Conservation (phyloP, 2,329 filamentous ascomycete genomes). For the Fusarium tricinctum region DNA sequence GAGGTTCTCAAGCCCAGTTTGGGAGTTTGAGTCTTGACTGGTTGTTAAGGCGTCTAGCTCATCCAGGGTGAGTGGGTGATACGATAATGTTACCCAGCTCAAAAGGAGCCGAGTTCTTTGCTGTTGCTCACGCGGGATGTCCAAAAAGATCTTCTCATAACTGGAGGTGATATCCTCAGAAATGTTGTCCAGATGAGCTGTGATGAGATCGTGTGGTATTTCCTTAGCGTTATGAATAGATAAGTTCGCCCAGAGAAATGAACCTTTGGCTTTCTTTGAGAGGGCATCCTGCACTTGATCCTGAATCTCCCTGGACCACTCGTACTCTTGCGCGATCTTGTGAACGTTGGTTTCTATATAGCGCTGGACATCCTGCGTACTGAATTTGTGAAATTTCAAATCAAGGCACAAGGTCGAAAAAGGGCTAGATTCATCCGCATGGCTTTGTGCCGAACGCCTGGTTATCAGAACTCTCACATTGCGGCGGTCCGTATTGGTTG, state of each 20-base stretch:
- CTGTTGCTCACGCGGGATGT: not conserved
- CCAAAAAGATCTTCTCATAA: slow-evolving; percentile 6
- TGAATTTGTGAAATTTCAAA: not conserved
- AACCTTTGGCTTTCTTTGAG: not conserved
- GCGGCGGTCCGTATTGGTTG: not conserved
- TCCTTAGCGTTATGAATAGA: not conserved
- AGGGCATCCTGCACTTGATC: not conserved
- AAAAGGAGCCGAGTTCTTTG: slow-evolving; percentile 1
- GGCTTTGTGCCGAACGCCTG: not conserved
- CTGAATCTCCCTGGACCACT: not conserved
- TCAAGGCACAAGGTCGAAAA: slow-evolving; percentile 4
- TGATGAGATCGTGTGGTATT: not conserved
- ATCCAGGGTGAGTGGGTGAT: slow-evolving; percentile 2
- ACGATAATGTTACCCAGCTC: slow-evolving; percentile 6
- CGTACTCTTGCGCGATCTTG: not conserved
- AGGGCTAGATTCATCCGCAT: not conserved
- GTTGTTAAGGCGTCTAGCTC: slow-evolving; percentile 1
- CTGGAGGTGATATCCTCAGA: not conserved
- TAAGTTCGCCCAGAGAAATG: slow-evolving; percentile 11
- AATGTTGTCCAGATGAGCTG: not conserved
- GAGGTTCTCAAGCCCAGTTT: not conserved
- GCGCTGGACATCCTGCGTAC: not conserved
- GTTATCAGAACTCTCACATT: slow-evolving; percentile 12
- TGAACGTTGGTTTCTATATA: not conserved
- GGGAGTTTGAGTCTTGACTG: not conserved